Evolutionary conservation across 768 basidiomycete genomes (phyloP).

Genomic region (Tulasnella sp.): DNA sequence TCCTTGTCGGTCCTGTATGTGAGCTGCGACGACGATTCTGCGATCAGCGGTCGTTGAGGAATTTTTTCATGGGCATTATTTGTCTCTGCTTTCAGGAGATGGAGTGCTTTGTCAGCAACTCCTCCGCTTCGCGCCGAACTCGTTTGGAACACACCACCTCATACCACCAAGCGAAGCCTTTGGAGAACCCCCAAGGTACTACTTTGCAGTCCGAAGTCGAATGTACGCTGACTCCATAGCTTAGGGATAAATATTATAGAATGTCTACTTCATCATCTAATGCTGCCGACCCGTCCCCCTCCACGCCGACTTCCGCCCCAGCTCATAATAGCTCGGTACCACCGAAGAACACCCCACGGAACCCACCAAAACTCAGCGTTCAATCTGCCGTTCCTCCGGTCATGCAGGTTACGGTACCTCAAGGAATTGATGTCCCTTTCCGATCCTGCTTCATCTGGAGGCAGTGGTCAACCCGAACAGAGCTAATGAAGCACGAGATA

Average conservation of each 20-base stretch:
- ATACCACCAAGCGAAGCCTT: not conserved
- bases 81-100: not conserved
- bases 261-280: not conserved
- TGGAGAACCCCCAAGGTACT: not conserved
- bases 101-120: not conserved
- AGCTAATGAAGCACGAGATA: slow-evolving; percentile 9
- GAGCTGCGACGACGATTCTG: slow-evolving; percentile 26
- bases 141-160: not conserved
- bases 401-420: not conserved
- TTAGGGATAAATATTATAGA: not conserved
- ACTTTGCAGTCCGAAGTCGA: not conserved
- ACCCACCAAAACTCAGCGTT: not conserved
- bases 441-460: slow-evolving; percentile 13
- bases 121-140: not conserved
- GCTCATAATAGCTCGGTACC: not conserved
- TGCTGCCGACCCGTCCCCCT: not conserved
- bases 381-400: not conserved
- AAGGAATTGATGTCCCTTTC: not conserved
- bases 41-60: slow-evolving; percentile 18
- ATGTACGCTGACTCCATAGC: not conserved
- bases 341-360: slow-evolving; percentile 1
- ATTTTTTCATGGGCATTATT: not conserved
- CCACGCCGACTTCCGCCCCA: not conserved
- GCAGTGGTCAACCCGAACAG: slow-evolving; percentile 1
- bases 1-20: slow-evolving; percentile 16